Percentiles rank a stretch among this genome's conserved stretches.
Evolutionary conservation across 148 eudicot species (phyloP).

Genomic region (Arbutus unedo): DNA sequence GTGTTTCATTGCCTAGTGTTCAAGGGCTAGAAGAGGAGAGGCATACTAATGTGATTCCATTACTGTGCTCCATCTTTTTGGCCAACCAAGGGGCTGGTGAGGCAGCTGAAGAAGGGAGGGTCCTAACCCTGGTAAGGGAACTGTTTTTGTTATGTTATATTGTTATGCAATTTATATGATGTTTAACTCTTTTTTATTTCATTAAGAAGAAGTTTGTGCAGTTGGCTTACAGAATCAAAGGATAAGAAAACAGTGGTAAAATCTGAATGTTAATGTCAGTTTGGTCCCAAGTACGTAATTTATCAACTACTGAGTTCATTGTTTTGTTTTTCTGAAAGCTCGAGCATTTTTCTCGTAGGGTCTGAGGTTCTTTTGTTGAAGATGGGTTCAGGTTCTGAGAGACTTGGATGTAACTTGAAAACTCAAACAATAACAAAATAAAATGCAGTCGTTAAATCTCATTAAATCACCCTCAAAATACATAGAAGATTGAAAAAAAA

Average conservation of each 20-base stretch:
- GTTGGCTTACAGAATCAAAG: not conserved
- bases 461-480: too few relatives aligned
- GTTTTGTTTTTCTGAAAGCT: not conserved
- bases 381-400: not conserved
- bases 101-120: conserved; percentile 71
- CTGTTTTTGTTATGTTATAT: not conserved
- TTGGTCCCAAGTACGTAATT: not conserved
- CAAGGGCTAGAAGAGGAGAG: conserved; percentile 33
- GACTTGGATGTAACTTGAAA: too few relatives aligned
- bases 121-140: conserved; percentile 55
- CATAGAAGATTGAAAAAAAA: too few relatives aligned
- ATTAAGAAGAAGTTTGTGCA: not conserved
- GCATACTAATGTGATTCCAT: conserved; percentile 57
- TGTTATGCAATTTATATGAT: conserved; percentile 2
- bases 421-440: too few relatives aligned
- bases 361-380: not conserved
- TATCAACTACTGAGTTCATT: not conserved
- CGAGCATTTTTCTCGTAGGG: not conserved
- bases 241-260: not conserved
- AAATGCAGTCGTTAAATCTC: too few relatives aligned
- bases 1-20: conserved; percentile 48
- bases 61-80: conserved; percentile 85
- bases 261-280: not conserved
- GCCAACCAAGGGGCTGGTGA: conserved; percentile 87
- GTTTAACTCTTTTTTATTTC: not conserved